These are phyloP conservation scores for Psilocybe azurescens DNA, from an alignment of 768 basidiomycete species.

Conservation along the genomic window DNA sequence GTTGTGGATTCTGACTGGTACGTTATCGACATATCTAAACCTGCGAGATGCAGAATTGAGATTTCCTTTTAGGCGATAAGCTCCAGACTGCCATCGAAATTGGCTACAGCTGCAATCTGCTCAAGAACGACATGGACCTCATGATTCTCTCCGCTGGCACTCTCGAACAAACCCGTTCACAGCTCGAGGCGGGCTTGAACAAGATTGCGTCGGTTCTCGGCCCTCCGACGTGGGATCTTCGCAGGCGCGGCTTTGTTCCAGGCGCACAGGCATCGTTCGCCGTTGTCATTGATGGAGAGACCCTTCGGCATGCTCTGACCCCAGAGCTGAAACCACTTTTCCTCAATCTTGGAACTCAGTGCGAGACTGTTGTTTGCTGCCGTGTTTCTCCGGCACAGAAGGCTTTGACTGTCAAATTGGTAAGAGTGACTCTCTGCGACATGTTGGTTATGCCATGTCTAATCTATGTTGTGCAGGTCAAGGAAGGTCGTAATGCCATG, in stretches of 20 bases:
- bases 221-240: conserved; percentile 66
- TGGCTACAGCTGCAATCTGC: conserved; percentile 93
- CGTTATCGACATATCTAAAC: conserved; percentile 19
- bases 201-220: conserved; percentile 91
- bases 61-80: conserved; percentile 74
- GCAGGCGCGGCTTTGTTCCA: conserved; percentile 71
- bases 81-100: conserved; percentile 99
- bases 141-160: conserved; percentile 95
- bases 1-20: conserved; percentile 95
- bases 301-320: conserved; percentile 79
- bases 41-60: background rate
- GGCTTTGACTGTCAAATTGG: conserved; percentile 93
- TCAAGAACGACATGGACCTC: conserved; percentile 94
- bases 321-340: conserved; percentile 84
- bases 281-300: conserved; percentile 96
- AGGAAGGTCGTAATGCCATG: conserved; percentile 95
- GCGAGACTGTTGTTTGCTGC: conserved; percentile 98
- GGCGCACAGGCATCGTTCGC: conserved; percentile 80
- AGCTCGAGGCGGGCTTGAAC: conserved; percentile 92
- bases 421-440: conserved; percentile 38
- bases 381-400: conserved; percentile 98
- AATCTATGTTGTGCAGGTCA: conserved; percentile 60
- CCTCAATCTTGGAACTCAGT: conserved; percentile 92
- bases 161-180: conserved; percentile 72
- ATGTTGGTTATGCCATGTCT: conserved; percentile 11